Evolutionary conservation across 345 rosid species (phyloP).

Genomic region (Citrus inodora): DNA sequence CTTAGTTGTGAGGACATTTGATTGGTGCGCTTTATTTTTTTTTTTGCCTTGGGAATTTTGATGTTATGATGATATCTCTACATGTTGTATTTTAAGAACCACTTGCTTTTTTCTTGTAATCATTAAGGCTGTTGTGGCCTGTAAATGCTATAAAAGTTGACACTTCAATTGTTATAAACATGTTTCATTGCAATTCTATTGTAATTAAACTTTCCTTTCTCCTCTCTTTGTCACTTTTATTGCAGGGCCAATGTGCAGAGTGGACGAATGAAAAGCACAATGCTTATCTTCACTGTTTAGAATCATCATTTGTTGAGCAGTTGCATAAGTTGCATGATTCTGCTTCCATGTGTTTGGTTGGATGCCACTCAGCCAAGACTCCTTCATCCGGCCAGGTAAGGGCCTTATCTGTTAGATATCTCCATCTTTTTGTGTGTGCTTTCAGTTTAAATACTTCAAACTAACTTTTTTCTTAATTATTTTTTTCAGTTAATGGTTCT

Average conservation of each 20-base stretch:
- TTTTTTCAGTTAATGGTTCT: constrained; percentile 42
- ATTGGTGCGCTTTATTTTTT: background rate
- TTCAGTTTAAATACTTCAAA: background rate
- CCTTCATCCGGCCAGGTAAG: constrained; percentile 47
- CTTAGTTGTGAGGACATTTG: background rate
- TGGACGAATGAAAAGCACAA: constrained; percentile 85
- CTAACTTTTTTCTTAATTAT: background rate
- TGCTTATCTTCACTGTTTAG: constrained; percentile 51
- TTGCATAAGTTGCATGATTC: constrained; percentile 45
- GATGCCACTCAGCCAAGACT: constrained; percentile 12
- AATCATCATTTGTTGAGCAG: constrained; percentile 67
- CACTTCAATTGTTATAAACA: background rate
- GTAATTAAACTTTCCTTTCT: background rate
- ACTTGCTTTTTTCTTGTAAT: background rate
- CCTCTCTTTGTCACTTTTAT: background rate
- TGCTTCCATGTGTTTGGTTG: constrained; percentile 18
- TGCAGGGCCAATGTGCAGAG: constrained; percentile 40
- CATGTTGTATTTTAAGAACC: background rate
- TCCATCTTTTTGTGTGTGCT: background rate
- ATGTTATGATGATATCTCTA: background rate
- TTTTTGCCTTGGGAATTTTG: background rate
- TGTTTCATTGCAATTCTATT: background rate
- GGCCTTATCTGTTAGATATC: constrained; percentile 9
- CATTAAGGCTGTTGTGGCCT: background rate
- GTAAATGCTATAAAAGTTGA: background rate